Base-by-base conservation (phyloP, 176 grass and related monocot genomes). In the Elymus sibiricus region DNA sequence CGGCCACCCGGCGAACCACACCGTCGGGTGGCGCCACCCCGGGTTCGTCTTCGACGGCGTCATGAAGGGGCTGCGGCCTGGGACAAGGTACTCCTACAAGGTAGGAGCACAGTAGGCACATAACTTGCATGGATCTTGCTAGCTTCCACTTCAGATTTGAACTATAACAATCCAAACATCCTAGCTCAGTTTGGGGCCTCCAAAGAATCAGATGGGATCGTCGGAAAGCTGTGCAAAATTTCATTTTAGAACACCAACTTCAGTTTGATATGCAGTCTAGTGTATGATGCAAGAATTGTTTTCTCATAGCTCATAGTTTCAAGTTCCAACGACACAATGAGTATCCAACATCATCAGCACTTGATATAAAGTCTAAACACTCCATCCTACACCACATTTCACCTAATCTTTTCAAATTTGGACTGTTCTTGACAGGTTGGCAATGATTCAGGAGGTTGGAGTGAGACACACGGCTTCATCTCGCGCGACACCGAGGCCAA, bases 11-110 rank as follows among this genome's bases (percentile, higher is more conserved):
- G 97, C 92, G 3, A 98, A 98, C 83, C 43, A 75, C 66, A 85
- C 34, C 83, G 86, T 95, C 25, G 94, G 70, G 24, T 98, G 97
- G 97, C 94, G 97, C 64, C 92, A 98, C 94, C 97, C 94, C 2
- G 97, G 97, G 17, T 98, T 95, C 86, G 91, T 95, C 64, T 94
- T 94, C 82, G 88, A 98, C 74, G 96, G 84, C 12, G 15, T 96
- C 51, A 93, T 98, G 87, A 92, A 82, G 43, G 91, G 75, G 47
- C 82, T 98, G 89, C 70, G 40, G 84, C 93, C 84, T 1, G 90
- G 88, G 31, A 89, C 64, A 68, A 91, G 42, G 70, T 98, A 98
- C 21, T 95, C 86, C 78, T 98, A 98, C 88, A 98, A 91, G 92
- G 96, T 98, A 29, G 29, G 29, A 29, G 29, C 29, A 86, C 77